Conservation (phyloP, 805 yeast species). For the Nakazawaea sp. region DNA sequence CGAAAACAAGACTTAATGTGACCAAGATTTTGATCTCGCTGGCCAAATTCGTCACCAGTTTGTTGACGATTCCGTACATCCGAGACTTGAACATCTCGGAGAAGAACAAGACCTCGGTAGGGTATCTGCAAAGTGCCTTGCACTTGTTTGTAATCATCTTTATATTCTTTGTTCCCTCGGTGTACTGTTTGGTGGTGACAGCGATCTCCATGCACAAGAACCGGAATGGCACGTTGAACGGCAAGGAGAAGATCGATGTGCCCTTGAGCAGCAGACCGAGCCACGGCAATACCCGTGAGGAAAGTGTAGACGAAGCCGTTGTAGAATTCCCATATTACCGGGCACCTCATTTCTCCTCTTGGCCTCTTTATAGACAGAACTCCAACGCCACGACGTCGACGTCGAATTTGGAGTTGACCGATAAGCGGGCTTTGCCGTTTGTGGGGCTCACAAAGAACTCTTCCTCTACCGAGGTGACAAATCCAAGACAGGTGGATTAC, state of each 20-base stretch:
- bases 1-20: slow-evolving; percentile 24
- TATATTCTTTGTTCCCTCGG: slow-evolving; percentile 20
- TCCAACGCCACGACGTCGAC: slow-evolving; percentile 6
- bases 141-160: slow-evolving; percentile 24
- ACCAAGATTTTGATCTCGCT: slow-evolving; percentile 27
- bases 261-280: slow-evolving; percentile 6
- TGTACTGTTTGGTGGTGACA: slow-evolving; percentile 15
- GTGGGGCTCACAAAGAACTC: slow-evolving; percentile 10
- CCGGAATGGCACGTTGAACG: slow-evolving; percentile 13
- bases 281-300: neutral
- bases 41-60: slow-evolving; percentile 31
- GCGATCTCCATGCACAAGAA: slow-evolving; percentile 12
- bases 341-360: neutral
- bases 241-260: slow-evolving; percentile 1
- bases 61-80: slow-evolving; percentile 38
- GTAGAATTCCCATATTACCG: slow-evolving; percentile 6
- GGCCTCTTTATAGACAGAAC: slow-evolving; percentile 2
- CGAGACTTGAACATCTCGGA: slow-evolving; percentile 29
- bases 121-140: slow-evolving; percentile 33
- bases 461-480: neutral
- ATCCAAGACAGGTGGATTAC: slow-evolving; percentile 32
- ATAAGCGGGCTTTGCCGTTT: slow-evolving; percentile 18
- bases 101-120: slow-evolving; percentile 31
- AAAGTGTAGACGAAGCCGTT: no score
- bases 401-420: slow-evolving; percentile 18